A percentile compares a stretch with the other conserved stretches of the same genome.
phyloP scores from a whole-genome alignment of 352 stramenopile genomes.

The Albugo laibachii region DNA sequence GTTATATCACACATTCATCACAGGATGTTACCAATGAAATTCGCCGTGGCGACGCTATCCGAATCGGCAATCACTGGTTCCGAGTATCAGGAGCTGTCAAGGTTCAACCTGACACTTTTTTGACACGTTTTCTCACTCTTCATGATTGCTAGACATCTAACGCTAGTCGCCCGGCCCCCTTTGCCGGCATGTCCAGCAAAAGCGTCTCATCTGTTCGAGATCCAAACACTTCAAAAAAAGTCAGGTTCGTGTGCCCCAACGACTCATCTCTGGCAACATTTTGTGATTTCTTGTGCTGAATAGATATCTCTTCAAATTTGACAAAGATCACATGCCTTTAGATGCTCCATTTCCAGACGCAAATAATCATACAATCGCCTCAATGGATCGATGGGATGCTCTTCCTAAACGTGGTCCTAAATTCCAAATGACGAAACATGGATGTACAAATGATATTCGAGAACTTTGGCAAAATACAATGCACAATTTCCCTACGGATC shows the following conservation, averaged over 20 bases:
- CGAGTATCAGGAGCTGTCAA: constrained; percentile 60
- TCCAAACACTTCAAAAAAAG: constrained; percentile 67
- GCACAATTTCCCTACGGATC: constrained; percentile 44
- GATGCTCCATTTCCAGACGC: constrained; percentile 59
- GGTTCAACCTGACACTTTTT: constrained; percentile 9
- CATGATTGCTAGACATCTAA: constrained; percentile 21
- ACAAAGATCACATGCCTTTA: constrained; percentile 60
- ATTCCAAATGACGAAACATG: constrained; percentile 64
- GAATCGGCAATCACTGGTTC: constrained; percentile 63
- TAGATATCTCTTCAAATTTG: constrained; percentile 70
- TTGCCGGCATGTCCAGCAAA: constrained; percentile 47
- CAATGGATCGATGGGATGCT: constrained; percentile 49
- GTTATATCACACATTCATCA: constrained; percentile 36
- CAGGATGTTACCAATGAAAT: constrained; percentile 51
- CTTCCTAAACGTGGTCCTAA: constrained; percentile 47
- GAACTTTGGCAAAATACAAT: constrained; percentile 67
- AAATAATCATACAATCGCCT: constrained; percentile 24
- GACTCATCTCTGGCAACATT: background rate
- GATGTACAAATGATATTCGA: constrained; percentile 70
- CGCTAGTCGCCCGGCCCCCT: constrained; percentile 32
- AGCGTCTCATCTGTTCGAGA: constrained; percentile 65
- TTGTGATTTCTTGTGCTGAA: background rate
- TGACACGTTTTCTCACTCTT: background rate
- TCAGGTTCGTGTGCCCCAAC: constrained; percentile 14
- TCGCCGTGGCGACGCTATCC: constrained; percentile 47